Base-by-base conservation (phyloP, 2,329 filamentous ascomycete species). In the Penicillium corylophilum region DNA sequence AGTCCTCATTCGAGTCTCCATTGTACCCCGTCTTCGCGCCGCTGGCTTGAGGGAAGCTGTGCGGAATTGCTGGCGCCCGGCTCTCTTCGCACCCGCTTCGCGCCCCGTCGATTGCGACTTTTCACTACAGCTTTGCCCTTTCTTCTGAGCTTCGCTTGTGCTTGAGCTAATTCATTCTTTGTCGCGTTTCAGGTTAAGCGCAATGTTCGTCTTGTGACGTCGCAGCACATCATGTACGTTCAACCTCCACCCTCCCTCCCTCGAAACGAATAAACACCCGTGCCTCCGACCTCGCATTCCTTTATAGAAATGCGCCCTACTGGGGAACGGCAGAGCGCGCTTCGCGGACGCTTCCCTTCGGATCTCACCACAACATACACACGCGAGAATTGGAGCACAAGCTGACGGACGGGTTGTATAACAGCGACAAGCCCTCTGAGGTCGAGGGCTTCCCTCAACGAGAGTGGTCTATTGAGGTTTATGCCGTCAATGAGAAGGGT, bases 371-470 rank as follows among this genome's bases (percentile, higher is more conserved):
- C 35, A 29, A 35, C 15, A 46, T 24, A 15, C 24, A 48, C 41
- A 33, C 28, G 29, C 31, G 33, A 40, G 41, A 48, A 18, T 4
- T 13, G 15, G 24, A 5, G 20, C 24, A 40, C 44, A 15, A 26
- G 44, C 56, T 59, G 36, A 59, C 49, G 18, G 18, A 22, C 18
- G 31, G 18, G 2, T 7, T 50, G 40, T 47, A 18, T 31, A 65
- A 69, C 68, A 91, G 88, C 68, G 84, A 90, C 67, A 91, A 92
- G 70, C 85, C 89, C 18, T 88, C 89, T 13, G 88, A 87, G 35
- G 82, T 90, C 59, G 89, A 92, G 64, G 91, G 91, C 3, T 96
- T 92, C 67, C 94, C 94, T 10, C 92, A 96, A 84, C 87, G 94
- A 71, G 80, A 84, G 74, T 99, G 94, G 94, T 91, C 83, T 61